Evolutionary conservation across 2,329 filamentous ascomycete species (phyloP).

Genomic region (Aphanocladium album): DNA sequence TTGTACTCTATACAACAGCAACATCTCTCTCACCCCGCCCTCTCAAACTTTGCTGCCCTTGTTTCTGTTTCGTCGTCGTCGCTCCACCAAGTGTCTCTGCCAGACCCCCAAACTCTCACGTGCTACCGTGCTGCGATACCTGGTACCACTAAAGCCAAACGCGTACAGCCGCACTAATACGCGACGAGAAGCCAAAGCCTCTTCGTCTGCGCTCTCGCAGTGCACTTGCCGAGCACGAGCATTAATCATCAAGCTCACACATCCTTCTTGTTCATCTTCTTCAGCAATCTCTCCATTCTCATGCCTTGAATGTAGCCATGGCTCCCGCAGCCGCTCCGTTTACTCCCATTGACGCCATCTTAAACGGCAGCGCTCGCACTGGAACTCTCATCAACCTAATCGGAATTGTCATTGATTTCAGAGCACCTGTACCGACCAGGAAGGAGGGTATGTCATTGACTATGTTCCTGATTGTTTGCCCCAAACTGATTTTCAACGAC

Average conservation of each 20-base stretch:
- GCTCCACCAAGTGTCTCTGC: neutral
- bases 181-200: neutral
- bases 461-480: neutral
- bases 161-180: neutral
- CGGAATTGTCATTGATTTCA: conserved; percentile 65
- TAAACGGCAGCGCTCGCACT: conserved; percentile 32
- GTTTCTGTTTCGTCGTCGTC: neutral
- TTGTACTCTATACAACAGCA: too few relatives aligned
- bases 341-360: conserved; percentile 33
- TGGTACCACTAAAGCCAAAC: neutral
- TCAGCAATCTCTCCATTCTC: neutral
- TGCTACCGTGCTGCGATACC: conserved; percentile 2
- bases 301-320: neutral
- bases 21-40: conserved; percentile 2
- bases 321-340: conserved; percentile 4
- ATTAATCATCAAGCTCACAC: neutral
- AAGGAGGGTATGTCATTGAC: conserved; percentile 41
- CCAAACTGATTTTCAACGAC: neutral
- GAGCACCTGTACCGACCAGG: conserved; percentile 45
- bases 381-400: conserved; percentile 50
- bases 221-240: neutral
- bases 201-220: neutral
- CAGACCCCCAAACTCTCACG: neutral
- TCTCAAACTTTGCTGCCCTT: neutral
- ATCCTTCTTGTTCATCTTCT: neutral